Evolutionary conservation across 2,329 filamentous ascomycete genomes (phyloP).

Genomic region (Dichotomopilus funicola): DNA sequence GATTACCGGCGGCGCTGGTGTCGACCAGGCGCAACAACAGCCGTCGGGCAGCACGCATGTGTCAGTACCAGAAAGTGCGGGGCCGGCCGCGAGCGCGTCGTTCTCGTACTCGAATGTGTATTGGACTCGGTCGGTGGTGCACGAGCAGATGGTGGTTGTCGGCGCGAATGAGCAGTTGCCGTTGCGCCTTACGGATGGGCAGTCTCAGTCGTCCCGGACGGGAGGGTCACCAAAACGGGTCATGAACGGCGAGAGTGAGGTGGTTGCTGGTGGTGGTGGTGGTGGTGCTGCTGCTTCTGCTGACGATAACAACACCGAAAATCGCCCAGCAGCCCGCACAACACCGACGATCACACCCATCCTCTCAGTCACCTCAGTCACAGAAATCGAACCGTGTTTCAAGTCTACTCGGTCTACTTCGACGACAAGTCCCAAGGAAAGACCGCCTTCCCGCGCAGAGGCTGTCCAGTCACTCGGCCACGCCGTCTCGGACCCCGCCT

Average conservation of each 20-base stretch:
- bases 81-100: constrained; percentile 14
- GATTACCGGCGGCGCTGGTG: constrained; percentile 17
- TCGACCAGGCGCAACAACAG: neutral
- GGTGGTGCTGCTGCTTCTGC: no score
- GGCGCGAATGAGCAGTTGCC: constrained; percentile 29
- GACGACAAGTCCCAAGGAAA: constrained; percentile 8
- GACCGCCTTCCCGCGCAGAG: constrained; percentile 14
- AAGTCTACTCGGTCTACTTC: constrained; percentile 13
- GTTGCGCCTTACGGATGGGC: neutral
- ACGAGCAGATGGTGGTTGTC: constrained; percentile 30
- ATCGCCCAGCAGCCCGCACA: neutral
- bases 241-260: constrained; percentile 11
- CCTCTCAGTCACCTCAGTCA: constrained; percentile 1
- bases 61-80: constrained; percentile 2
- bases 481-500: constrained; percentile 25
- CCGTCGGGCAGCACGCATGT: neutral
- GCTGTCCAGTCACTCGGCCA: constrained; percentile 20
- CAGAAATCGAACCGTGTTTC: constrained; percentile 10
- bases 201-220: constrained; percentile 17
- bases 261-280: neutral
- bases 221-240: constrained; percentile 17
- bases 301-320: no score
- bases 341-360: constrained; percentile 1
- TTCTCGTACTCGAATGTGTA: constrained; percentile 26
- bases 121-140: constrained; percentile 30